These are phyloP conservation scores for Tuber microsphaerosporum DNA, from an alignment of 495 filamentous ascomycete species.

Conservation along the genomic window DNA sequence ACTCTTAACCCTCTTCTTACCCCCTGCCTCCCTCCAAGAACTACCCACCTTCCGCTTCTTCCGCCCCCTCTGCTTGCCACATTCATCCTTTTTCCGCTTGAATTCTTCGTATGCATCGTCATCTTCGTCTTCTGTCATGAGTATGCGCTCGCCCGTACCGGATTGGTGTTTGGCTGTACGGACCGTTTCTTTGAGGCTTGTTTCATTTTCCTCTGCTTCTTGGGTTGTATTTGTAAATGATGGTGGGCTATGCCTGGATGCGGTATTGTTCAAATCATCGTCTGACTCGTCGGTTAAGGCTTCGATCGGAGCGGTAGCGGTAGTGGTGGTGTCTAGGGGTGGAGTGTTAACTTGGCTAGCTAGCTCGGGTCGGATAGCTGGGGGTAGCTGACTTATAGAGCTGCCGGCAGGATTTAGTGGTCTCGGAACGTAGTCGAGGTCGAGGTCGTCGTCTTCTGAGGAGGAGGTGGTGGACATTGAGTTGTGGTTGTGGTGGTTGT, in stretches of 20 bases:
- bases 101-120: constrained; percentile 42
- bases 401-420: background rate
- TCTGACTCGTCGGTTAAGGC: background rate
- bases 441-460: background rate
- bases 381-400: background rate
- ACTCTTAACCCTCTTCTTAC: constrained; percentile 11
- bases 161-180: constrained; percentile 25
- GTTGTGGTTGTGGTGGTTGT: background rate
- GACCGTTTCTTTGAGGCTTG: constrained; percentile 2
- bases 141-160: constrained; percentile 24
- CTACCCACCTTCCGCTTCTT: constrained; percentile 20
- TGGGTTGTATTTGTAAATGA: background rate
- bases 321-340: background rate
- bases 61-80: constrained; percentile 1
- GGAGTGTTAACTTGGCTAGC: background rate
- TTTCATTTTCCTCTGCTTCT: background rate
- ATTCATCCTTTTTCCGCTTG: constrained; percentile 36
- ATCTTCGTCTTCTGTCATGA: constrained; percentile 41
- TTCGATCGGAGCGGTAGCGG: background rate
- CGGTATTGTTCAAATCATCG: background rate
- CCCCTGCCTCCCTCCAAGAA: background rate
- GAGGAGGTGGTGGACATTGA: background rate
- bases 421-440: background rate
- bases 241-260: background rate
- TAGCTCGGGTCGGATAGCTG: background rate